Percentiles rank a stretch among this genome's conserved stretches.
These are phyloP conservation scores for Pseudogymnoascus sp. DNA, from an alignment of 2,329 filamentous ascomycete species.

Conservation along the genomic window DNA sequence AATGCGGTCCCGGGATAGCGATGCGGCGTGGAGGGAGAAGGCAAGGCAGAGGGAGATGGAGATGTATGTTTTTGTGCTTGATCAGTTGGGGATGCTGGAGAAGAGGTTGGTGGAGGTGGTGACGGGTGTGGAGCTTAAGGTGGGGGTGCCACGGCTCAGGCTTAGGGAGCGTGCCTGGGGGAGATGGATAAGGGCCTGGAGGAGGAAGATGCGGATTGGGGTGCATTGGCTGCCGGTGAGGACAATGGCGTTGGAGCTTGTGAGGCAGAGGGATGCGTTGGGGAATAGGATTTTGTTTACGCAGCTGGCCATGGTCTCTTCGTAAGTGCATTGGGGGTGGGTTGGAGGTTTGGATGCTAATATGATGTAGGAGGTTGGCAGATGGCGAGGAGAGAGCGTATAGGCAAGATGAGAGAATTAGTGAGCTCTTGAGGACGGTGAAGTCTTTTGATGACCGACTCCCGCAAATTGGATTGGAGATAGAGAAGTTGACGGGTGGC, in stretches of 20 bases:
- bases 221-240: slow-evolving; percentile 38
- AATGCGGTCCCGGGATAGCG: background rate
- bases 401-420: slow-evolving; percentile 16
- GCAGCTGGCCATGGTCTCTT: slow-evolving; percentile 41
- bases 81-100: slow-evolving; percentile 37
- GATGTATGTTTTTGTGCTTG: slow-evolving; percentile 41
- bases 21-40: background rate
- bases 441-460: slow-evolving; percentile 19
- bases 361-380: slow-evolving; percentile 16
- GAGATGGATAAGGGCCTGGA: too few relatives aligned
- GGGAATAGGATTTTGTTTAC: slow-evolving; percentile 39
- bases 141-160: too few relatives aligned
- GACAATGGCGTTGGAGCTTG: slow-evolving; percentile 37
- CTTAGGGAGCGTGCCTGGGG: too few relatives aligned
- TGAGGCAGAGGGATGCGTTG: slow-evolving; percentile 37
- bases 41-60: slow-evolving; percentile 26
- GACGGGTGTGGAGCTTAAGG: slow-evolving; percentile 33
- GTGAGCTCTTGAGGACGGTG: slow-evolving; percentile 18
- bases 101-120: slow-evolving; percentile 38
- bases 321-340: slow-evolving; percentile 22
- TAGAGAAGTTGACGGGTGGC: slow-evolving; percentile 20
- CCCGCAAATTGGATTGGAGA: too few relatives aligned
- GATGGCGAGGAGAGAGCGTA: slow-evolving; percentile 19
- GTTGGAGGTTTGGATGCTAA: background rate
- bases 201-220: slow-evolving; percentile 33